Conservation (phyloP, 345 rosid species). For the Populus euphratica region DNA sequence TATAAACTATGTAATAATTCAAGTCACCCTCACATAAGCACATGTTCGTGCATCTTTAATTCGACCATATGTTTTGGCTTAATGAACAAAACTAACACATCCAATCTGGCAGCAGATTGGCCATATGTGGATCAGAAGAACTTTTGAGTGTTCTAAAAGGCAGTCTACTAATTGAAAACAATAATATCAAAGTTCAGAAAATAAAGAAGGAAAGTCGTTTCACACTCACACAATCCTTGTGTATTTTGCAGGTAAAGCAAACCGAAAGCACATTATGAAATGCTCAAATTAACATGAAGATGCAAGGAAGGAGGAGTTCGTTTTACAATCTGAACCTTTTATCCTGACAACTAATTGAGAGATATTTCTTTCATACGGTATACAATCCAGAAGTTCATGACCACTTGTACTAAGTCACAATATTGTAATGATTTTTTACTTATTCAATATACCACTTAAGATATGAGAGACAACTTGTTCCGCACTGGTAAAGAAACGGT, state of each 20-base stretch:
- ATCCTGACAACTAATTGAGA: not conserved
- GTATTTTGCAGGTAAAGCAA: slow-evolving; percentile 60
- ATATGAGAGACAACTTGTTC: not conserved
- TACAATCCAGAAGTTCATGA: not conserved
- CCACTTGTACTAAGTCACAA: not conserved
- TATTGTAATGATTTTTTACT: not conserved
- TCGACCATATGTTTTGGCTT: not conserved
- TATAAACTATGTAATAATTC: slow-evolving; percentile 61
- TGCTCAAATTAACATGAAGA: slow-evolving; percentile 34
- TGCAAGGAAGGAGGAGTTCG: not conserved
- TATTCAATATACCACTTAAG: not conserved
- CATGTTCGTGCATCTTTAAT: slow-evolving; percentile 1
- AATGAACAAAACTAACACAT: not conserved
- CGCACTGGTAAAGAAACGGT: not conserved
- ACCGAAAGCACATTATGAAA: slow-evolving; percentile 44
- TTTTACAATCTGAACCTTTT: slow-evolving; percentile 6
- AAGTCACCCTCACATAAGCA: not conserved
- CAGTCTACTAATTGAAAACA: not conserved
- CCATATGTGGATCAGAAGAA: not conserved
- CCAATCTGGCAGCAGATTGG: not conserved
- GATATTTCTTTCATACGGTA: not conserved
- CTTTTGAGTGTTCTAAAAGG: not conserved
- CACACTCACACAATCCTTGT: slow-evolving; percentile 9
- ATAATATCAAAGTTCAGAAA: not conserved
- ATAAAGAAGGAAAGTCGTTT: not conserved